These are phyloP conservation scores for Globisporangium rhizosaccharum DNA, from an alignment of 352 stramenopile species.

Conservation along the genomic window DNA sequence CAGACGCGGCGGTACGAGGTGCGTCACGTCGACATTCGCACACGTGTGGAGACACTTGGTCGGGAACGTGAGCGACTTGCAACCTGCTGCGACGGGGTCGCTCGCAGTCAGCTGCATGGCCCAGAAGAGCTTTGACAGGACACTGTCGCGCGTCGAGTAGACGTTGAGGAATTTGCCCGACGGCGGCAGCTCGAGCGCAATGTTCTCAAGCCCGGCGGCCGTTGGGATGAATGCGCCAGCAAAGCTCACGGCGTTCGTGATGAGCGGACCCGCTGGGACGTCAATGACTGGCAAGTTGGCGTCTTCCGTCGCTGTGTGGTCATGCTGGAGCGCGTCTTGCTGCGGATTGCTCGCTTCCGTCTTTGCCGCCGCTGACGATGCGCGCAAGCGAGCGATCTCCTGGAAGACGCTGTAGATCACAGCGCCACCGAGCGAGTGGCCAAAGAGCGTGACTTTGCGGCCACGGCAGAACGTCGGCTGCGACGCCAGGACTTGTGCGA, in stretches of 20 bases:
- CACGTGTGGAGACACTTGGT: conserved; percentile 7
- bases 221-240: conserved; percentile 60
- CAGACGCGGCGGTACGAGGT: conserved; percentile 46
- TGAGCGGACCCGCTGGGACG: conserved; percentile 14
- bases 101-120: conserved; percentile 43
- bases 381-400: conserved; percentile 47
- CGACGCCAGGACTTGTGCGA: conserved; percentile 59
- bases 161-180: conserved; percentile 71
- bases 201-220: conserved; percentile 24
- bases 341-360: not conserved
- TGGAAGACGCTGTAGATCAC: conserved; percentile 73
- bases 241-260: conserved; percentile 63
- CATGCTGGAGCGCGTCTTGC: not conserved
- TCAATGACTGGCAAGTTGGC: not conserved
- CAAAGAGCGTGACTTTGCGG: conserved; percentile 63
- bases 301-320: not conserved
- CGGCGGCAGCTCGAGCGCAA: conserved; percentile 30
- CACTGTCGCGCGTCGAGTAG: conserved; percentile 64
- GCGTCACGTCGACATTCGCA: conserved; percentile 69
- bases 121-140: conserved; percentile 77
- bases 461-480: conserved; percentile 39
- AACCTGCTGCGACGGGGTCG: conserved; percentile 44
- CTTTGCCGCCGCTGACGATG: not conserved
- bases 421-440: conserved; percentile 73
- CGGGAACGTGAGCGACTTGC: conserved; percentile 19